phyloP scores from a whole-genome alignment of 805 yeast species.

The Metschnikowia noctiluminum region DNA sequence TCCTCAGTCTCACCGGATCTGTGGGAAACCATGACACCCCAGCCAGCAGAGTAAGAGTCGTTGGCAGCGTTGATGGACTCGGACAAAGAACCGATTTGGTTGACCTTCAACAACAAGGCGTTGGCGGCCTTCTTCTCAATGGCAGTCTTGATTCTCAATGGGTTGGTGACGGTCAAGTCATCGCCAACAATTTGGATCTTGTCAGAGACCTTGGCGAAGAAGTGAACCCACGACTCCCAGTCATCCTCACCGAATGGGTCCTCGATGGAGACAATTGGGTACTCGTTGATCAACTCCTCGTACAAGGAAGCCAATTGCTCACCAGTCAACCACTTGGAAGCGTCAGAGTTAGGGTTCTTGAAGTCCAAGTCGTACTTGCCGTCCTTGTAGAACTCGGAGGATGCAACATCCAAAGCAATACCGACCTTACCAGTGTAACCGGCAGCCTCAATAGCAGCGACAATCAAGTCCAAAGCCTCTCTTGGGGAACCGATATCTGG shows the following conservation, averaged over 20 bases:
- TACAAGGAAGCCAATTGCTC: conserved; percentile 82
- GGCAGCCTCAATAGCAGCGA: conserved; percentile 83
- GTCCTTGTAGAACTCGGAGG: conserved; percentile 96
- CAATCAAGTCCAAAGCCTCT: conserved; percentile 95
- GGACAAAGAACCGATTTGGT: conserved; percentile 96
- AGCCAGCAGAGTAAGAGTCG: conserved; percentile 90
- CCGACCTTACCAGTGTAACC: conserved; percentile 92
- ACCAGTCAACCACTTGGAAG: conserved; percentile 88
- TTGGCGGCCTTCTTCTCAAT: conserved; percentile 94
- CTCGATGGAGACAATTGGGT: conserved; percentile 98
- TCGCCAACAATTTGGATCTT: conserved; percentile 91
- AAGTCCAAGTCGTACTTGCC: conserved; percentile 97
- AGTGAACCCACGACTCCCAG: conserved; percentile 97
- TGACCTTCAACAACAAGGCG: conserved; percentile 93
- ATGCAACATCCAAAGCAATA: conserved; percentile 95
- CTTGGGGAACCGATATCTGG: conserved; percentile 93
- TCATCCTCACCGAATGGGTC: conserved; percentile 99
- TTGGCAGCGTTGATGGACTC: conserved; percentile 97
- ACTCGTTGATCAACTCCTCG: conserved; percentile 72
- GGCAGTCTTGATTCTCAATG: conserved; percentile 89
- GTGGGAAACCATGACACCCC: conserved; percentile 99
- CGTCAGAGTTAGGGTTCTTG: conserved; percentile 94
- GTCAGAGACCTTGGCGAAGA: conserved; percentile 64
- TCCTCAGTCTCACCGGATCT: conserved; percentile 99
- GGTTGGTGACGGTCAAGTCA: conserved; percentile 98